Evolutionary conservation across 345 rosid genomes (phyloP).

Genomic region (Rhizophora apiculata): DNA sequence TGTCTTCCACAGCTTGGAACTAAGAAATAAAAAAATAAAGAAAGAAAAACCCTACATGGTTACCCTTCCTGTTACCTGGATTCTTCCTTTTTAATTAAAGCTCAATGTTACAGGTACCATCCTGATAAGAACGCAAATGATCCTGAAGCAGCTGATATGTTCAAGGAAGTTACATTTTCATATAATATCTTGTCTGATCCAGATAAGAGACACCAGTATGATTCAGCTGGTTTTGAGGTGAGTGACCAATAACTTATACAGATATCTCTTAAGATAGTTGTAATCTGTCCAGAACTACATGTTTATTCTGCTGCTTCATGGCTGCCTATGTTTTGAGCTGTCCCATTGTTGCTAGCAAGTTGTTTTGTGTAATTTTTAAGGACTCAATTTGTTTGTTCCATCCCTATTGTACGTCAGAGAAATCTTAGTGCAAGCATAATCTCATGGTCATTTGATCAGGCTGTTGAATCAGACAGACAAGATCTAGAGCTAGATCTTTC

Average conservation of each 20-base stretch:
- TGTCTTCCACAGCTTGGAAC: too few relatives aligned
- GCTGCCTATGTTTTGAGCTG: background rate
- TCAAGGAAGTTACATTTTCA: slow-evolving; percentile 92
- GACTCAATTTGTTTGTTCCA: background rate
- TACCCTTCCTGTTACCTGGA: background rate
- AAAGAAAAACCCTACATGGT: background rate
- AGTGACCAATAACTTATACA: slow-evolving; percentile 13
- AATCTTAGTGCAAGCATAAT: slow-evolving; percentile 13
- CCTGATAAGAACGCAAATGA: slow-evolving; percentile 98
- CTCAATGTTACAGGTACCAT: slow-evolving; percentile 70
- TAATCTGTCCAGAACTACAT: background rate
- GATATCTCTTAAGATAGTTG: background rate
- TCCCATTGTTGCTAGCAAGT: background rate
- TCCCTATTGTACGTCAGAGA: slow-evolving; percentile 5
- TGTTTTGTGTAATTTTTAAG: background rate
- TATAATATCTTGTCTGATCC: slow-evolving; percentile 90
- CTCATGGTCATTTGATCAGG: slow-evolving; percentile 41
- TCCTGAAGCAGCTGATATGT: slow-evolving; percentile 86
- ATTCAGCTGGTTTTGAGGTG: slow-evolving; percentile 97
- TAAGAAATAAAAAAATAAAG: too few relatives aligned
- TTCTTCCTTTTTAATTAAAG: background rate
- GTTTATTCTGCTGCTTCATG: background rate
- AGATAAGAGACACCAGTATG: slow-evolving; percentile 81
- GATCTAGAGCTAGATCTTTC: slow-evolving; percentile 96
- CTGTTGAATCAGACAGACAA: slow-evolving; percentile 69